Evolutionary conservation across 805 yeast genomes (phyloP).

Genomic region (Starmera quercuum): DNA sequence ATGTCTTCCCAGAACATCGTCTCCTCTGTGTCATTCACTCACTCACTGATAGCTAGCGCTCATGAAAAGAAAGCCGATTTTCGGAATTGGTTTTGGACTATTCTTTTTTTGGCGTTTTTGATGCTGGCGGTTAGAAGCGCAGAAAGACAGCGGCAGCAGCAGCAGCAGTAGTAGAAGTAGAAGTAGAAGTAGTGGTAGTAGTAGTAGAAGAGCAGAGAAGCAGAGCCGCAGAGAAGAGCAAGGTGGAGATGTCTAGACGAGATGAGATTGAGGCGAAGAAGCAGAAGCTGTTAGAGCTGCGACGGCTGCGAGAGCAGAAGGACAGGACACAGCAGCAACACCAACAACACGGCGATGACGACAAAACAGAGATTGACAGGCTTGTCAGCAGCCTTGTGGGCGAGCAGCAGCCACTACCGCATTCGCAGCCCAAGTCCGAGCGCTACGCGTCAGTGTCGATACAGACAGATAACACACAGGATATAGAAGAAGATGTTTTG

Average conservation of each 20-base stretch:
- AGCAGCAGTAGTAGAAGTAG: too few species aligned
- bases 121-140: neutral
- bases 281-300: conserved; percentile 42
- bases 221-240: neutral
- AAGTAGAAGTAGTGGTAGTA: too few species aligned
- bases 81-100: neutral
- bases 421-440: conserved; percentile 1
- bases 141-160: too few species aligned
- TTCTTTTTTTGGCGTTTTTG: neutral
- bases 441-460: conserved; percentile 1
- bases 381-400: neutral
- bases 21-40: neutral
- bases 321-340: neutral
- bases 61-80: too few species aligned
- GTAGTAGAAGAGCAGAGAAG: neutral
- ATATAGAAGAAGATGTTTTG: neutral
- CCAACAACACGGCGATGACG: neutral
- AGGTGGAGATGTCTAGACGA: conserved; percentile 22
- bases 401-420: neutral
- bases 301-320: conserved; percentile 35
- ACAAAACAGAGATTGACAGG: neutral
- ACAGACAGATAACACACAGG: neutral
- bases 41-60: conserved; percentile 10
- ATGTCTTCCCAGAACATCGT: too few species aligned
- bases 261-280: conserved; percentile 45